Evolutionary conservation across 2,329 filamentous ascomycete genomes (phyloP).

Genomic region (Cadophora malorum): DNA sequence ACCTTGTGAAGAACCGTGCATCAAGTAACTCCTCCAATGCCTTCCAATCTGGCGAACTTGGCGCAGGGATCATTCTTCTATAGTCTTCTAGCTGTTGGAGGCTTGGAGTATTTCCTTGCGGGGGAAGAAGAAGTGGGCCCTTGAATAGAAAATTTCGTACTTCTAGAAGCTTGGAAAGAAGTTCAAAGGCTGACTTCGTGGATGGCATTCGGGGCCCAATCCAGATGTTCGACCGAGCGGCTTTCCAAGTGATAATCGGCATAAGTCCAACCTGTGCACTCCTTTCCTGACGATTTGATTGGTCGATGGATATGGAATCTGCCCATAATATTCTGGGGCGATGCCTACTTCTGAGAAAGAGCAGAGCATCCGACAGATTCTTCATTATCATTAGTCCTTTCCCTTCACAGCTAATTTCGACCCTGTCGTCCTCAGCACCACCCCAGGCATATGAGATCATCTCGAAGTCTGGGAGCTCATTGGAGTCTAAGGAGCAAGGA

Average conservation of each 20-base stretch:
- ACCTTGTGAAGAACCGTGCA: neutral
- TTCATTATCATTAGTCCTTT: neutral
- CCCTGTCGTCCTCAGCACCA: neutral
- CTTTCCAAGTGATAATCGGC: neutral
- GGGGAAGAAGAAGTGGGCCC: too few species aligned
- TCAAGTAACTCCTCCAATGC: neutral
- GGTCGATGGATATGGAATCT: neutral
- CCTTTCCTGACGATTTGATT: neutral
- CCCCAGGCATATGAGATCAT: neutral
- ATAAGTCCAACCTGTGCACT: neutral
- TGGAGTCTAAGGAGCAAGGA: neutral
- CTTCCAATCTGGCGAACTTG: neutral
- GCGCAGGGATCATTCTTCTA: neutral
- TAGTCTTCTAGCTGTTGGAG: too few species aligned
- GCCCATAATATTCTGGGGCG: neutral
- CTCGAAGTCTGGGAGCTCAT: too few species aligned
- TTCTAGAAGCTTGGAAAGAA: neutral
- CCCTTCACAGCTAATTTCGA: neutral
- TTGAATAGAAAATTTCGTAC: too few species aligned
- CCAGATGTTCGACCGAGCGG: neutral
- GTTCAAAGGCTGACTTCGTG: neutral
- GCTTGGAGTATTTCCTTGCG: too few species aligned
- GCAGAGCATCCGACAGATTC: neutral
- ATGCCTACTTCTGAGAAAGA: neutral
- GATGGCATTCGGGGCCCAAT: neutral